These are phyloP conservation scores for Plenodomus lindquistii DNA, from an alignment of 2,329 filamentous ascomycete species.

Conservation along the genomic window DNA sequence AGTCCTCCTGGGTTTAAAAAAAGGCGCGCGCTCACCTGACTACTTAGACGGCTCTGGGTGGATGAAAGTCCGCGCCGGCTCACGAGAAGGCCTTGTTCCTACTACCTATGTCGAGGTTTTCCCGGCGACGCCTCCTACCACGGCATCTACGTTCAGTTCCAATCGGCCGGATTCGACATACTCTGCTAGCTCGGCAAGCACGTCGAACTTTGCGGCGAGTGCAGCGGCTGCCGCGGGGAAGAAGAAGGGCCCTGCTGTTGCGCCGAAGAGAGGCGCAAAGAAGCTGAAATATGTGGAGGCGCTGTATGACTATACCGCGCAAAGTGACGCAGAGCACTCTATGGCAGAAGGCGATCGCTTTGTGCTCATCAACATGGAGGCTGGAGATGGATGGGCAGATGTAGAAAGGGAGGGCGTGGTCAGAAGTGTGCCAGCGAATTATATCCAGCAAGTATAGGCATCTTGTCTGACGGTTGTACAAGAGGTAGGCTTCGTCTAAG, in stretches of 20 bases:
- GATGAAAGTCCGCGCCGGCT: slow-evolving; percentile 78
- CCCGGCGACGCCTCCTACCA: slow-evolving; percentile 43
- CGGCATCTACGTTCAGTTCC: slow-evolving; percentile 34
- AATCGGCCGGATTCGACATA: slow-evolving; percentile 62
- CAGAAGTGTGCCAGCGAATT: slow-evolving; percentile 91
- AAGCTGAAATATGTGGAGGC: slow-evolving; percentile 93
- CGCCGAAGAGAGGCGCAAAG: slow-evolving; percentile 87
- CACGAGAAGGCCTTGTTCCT: slow-evolving; percentile 83
- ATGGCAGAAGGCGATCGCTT: slow-evolving; percentile 93
- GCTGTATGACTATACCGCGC: slow-evolving; percentile 86
- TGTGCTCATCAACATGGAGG: slow-evolving; percentile 83
- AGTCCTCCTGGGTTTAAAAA: slow-evolving; percentile 12
- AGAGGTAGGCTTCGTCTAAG: slow-evolving; percentile 3
- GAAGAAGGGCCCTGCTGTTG: slow-evolving; percentile 90
- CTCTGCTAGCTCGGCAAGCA: slow-evolving; percentile 77
- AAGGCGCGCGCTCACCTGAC: slow-evolving; percentile 19
- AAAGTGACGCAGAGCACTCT: slow-evolving; percentile 82
- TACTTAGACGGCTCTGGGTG: slow-evolving; percentile 82
- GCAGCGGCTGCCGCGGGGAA: slow-evolving; percentile 54
- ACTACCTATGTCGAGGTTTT: slow-evolving; percentile 78
- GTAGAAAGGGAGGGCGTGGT: slow-evolving; percentile 88
- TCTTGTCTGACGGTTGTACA: not conserved
- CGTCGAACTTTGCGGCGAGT: slow-evolving; percentile 53
- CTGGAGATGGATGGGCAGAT: slow-evolving; percentile 94
- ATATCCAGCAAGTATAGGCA: slow-evolving; percentile 72